These are phyloP conservation scores for Aspergillus mulundensis DNA, from an alignment of 495 filamentous ascomycete genomes.

Conservation along the genomic window DNA sequence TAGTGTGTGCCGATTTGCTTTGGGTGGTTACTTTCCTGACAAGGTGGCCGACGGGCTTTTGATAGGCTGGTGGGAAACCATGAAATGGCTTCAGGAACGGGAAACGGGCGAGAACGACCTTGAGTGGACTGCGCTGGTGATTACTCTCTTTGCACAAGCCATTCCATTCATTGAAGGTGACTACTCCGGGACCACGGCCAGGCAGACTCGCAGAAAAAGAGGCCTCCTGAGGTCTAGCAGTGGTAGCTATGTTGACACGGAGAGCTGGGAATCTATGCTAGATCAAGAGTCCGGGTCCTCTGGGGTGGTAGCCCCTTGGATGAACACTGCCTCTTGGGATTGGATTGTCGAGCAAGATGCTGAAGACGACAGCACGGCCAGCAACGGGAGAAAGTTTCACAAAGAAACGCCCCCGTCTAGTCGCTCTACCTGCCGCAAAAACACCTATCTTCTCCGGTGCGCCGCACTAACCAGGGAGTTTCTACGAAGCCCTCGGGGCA, in stretches of 20 bases:
- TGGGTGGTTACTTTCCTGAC: slow-evolving; percentile 45
- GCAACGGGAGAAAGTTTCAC: slow-evolving; percentile 18
- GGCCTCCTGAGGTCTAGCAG: slow-evolving; percentile 57
- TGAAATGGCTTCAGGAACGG: slow-evolving; percentile 59
- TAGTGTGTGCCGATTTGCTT: slow-evolving; percentile 56
- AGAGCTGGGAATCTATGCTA: slow-evolving; percentile 62
- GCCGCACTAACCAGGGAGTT: slow-evolving; percentile 51
- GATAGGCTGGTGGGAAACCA: slow-evolving; percentile 70
- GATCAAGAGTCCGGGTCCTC: slow-evolving; percentile 52
- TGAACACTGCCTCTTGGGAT: slow-evolving; percentile 62
- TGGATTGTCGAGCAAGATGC: slow-evolving; percentile 64
- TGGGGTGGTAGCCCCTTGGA: slow-evolving; percentile 59
- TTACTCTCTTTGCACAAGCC: slow-evolving; percentile 64
- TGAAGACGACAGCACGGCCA: slow-evolving; percentile 33
- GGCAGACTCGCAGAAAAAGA: slow-evolving; percentile 44
- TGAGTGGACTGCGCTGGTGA: slow-evolving; percentile 77
- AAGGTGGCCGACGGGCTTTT: slow-evolving; percentile 61
- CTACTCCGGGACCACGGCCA: slow-evolving; percentile 32
- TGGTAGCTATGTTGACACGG: slow-evolving; percentile 50
- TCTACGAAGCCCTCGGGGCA: slow-evolving; percentile 50
- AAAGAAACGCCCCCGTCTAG: slow-evolving; percentile 22
- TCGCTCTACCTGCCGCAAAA: slow-evolving; percentile 42
- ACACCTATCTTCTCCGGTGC: slow-evolving; percentile 43
- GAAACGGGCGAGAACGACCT: slow-evolving; percentile 48
- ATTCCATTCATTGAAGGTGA: slow-evolving; percentile 44